These are phyloP conservation scores for Fusarium succisae DNA, from an alignment of 2,329 filamentous ascomycete species.

Conservation along the genomic window DNA sequence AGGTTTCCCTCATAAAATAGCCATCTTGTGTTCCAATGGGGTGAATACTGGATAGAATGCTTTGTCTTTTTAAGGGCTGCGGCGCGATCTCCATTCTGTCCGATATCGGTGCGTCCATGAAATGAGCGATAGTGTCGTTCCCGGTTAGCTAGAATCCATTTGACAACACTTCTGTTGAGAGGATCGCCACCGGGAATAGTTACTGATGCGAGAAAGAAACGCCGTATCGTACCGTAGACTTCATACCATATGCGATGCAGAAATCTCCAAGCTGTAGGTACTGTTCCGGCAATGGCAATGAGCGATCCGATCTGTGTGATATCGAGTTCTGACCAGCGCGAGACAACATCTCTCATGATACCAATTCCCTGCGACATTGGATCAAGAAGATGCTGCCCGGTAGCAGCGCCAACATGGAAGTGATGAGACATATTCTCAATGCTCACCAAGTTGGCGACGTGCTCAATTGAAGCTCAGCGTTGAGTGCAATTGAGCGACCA, in stretches of 20 bases:
- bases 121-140: conserved; percentile 53
- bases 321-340: conserved; percentile 56
- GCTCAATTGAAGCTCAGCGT: conserved; percentile 3
- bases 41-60: conserved; percentile 54
- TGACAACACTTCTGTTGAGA: conserved; percentile 56
- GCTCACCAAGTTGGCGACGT: not conserved
- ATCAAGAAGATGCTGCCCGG: conserved; percentile 37
- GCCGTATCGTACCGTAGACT: conserved; percentile 51
- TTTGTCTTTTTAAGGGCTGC: conserved; percentile 54
- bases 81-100: conserved; percentile 48
- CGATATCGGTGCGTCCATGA: conserved; percentile 54
- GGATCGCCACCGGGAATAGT: conserved; percentile 56
- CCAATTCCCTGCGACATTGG: conserved; percentile 47
- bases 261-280: conserved; percentile 53
- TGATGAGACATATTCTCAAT: conserved; percentile 32
- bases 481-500: conserved; percentile 8
- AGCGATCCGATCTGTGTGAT: conserved; percentile 57
- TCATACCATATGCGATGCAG: conserved; percentile 50
- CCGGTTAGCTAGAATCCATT: conserved; percentile 55
- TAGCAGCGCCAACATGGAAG: conserved; percentile 34
- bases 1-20: conserved; percentile 60
- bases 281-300: conserved; percentile 54
- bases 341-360: conserved; percentile 50
- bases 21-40: conserved; percentile 56
- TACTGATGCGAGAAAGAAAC: conserved; percentile 56